These are phyloP conservation scores for Coemansia reversa DNA, from an alignment of 192 early-diverging fungal species.

Conservation along the genomic window DNA sequence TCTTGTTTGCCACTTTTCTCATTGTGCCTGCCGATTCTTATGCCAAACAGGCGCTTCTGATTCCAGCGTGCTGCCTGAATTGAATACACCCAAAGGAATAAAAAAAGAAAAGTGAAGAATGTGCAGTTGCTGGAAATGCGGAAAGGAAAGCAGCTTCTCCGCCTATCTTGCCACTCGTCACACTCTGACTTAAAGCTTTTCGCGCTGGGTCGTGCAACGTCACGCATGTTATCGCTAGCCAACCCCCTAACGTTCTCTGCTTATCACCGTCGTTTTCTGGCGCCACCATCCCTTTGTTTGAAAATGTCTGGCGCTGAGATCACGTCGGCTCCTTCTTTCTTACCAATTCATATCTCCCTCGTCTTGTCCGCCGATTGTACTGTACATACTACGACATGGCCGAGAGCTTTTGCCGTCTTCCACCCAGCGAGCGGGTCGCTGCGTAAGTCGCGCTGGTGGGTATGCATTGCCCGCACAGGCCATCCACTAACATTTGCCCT, in stretches of 20 bases:
- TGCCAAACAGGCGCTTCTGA: background rate
- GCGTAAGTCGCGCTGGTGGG: constrained; percentile 8
- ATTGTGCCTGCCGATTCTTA: background rate
- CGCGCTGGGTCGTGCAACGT: background rate
- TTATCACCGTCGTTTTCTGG: too few relatives aligned
- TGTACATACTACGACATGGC: background rate
- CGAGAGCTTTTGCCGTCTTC: constrained; percentile 3
- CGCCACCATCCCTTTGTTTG: background rate
- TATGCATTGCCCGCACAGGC: background rate
- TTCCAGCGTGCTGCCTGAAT: background rate
- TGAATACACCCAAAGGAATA: background rate
- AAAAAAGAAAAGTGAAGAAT: background rate
- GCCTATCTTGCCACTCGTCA: background rate
- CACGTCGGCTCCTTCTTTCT: background rate
- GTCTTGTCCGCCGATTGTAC: background rate
- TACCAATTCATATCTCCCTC: background rate
- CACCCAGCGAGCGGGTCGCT: constrained; percentile 9
- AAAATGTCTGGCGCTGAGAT: too few relatives aligned
- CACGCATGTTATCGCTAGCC: background rate
- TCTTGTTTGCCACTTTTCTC: constrained; percentile 29
- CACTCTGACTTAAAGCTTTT: background rate
- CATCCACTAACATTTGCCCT: background rate
- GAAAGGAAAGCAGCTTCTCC: background rate
- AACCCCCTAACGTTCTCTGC: background rate
- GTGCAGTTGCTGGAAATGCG: background rate